These are phyloP conservation scores for Cyclostephanos invisitatus DNA, from an alignment of 108 stramenopile genomes.

Conservation along the genomic window DNA sequence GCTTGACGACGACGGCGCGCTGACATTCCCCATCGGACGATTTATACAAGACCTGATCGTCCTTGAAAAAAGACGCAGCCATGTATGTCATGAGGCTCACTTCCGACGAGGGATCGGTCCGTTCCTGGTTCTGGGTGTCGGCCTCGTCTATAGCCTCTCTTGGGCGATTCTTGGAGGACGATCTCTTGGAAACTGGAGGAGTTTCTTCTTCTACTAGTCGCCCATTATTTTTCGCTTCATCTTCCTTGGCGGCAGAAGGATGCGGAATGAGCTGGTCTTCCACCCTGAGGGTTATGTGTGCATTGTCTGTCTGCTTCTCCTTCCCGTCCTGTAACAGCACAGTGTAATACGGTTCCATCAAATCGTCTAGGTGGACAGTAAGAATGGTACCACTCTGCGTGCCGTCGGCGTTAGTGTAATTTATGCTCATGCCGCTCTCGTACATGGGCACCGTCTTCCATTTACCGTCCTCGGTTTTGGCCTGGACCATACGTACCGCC, in stretches of 20 bases:
- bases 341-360: constrained; percentile 53
- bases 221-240: not conserved
- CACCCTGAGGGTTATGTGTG: constrained; percentile 30
- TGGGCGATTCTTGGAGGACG: not conserved
- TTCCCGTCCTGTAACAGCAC: constrained; percentile 45
- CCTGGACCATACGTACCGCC: constrained; percentile 40
- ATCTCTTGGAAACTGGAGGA: not conserved
- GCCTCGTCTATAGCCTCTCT: not conserved
- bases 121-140: not conserved
- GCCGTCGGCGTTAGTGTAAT: constrained; percentile 37
- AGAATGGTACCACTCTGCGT: constrained; percentile 20
- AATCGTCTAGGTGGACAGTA: constrained; percentile 48
- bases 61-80: constrained; percentile 16
- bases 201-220: not conserved
- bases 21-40: constrained; percentile 41
- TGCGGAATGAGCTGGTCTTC: not conserved
- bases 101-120: constrained; percentile 16
- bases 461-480: constrained; percentile 41
- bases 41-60: constrained; percentile 37
- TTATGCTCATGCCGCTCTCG: constrained; percentile 24
- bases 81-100: not conserved
- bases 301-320: constrained; percentile 62
- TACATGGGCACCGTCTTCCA: constrained; percentile 41
- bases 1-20: constrained; percentile 32
- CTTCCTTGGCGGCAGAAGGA: not conserved